Base-by-base conservation (phyloP, 805 yeast species). In the Helenozyma baotianmanensis region DNA sequence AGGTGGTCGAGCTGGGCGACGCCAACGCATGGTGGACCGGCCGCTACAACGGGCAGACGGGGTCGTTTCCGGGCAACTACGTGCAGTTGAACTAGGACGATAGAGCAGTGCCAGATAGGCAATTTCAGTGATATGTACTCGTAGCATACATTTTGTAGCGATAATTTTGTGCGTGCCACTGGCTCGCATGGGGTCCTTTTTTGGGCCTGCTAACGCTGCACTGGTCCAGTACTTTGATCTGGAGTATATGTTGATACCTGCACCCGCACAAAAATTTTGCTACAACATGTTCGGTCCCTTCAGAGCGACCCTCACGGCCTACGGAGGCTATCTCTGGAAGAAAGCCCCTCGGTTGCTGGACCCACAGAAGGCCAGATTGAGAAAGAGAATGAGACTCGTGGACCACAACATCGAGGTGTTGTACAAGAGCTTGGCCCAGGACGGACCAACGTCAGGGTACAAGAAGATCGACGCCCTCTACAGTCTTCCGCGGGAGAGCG, bases 21-120 rank as follows among this genome's bases (percentile, higher is more conserved):
- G 72, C 80, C 33, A 87, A 86, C 50, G 98, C 95, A 5, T 92
- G 98, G 98, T 92, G 98, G 98, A 87, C 96, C 0, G 98, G 98
- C 10, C 63, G 71, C 24, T 64, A 74, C 42, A 85, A 87, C 48
- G 97, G 96, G 7, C 81, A 70, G 38, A 80, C 82, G 38, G 98
- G 98, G 38, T 82, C 80, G 9, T 92, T 94, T 68, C 98, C 98
- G 5, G 98, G 96, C 8, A 92, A 90, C 55, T 92, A 92, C 51
- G 98, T 92, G 17, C 90, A 83, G 56, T 57, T 86, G 46, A 78
- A 78, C 36, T 54, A 40, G 25, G 19, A 28, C n/a, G n/a, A n/a
- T n/a, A n/a, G n/a, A n/a, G n/a, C n/a, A n/a, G n/a, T n/a, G n/a
- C n/a, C n/a, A n/a, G n/a, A n/a, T n/a, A n/a, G n/a, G n/a, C n/a